These are phyloP conservation scores for Scedosporium boydii DNA, from an alignment of 2,329 filamentous ascomycete species.

Conservation along the genomic window DNA sequence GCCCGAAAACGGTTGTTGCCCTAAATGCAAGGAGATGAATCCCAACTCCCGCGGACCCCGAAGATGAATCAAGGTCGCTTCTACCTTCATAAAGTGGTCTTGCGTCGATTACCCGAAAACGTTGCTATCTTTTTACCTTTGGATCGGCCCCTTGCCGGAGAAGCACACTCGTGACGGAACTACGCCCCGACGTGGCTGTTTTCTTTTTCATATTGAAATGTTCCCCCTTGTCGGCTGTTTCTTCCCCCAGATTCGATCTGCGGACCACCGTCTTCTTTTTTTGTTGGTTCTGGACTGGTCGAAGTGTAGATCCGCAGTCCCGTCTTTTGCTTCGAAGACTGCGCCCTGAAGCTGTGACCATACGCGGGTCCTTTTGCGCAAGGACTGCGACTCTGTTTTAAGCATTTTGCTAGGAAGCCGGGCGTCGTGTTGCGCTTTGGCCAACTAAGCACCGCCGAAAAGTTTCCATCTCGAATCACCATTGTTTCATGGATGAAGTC, in stretches of 20 bases:
- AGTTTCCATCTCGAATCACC: not conserved
- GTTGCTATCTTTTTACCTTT: not conserved
- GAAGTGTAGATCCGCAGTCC: not conserved
- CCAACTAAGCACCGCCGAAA: not conserved
- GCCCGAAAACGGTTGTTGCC: too few relatives aligned
- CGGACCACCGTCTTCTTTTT: not conserved
- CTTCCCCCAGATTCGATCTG: too few relatives aligned
- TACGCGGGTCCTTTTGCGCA: too few relatives aligned
- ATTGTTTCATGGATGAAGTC: not conserved
- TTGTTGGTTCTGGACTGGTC: not conserved
- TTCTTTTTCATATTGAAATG: not conserved
- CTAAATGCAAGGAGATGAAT: not conserved
- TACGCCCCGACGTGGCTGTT: not conserved
- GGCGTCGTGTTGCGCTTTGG: not conserved
- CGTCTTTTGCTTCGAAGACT: not conserved
- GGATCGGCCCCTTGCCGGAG: not conserved
- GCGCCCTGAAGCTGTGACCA: not conserved
- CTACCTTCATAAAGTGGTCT: not conserved
- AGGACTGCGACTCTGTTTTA: too few relatives aligned
- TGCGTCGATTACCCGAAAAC: not conserved
- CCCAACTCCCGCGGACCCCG: not conserved
- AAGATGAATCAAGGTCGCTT: not conserved
- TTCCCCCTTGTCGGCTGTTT: not conserved
- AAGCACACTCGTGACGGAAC: not conserved
- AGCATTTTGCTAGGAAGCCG: not conserved